Evolutionary conservation across 2,329 filamentous ascomycete species (phyloP).

Genomic region (Trichoderma arundinaceum): DNA sequence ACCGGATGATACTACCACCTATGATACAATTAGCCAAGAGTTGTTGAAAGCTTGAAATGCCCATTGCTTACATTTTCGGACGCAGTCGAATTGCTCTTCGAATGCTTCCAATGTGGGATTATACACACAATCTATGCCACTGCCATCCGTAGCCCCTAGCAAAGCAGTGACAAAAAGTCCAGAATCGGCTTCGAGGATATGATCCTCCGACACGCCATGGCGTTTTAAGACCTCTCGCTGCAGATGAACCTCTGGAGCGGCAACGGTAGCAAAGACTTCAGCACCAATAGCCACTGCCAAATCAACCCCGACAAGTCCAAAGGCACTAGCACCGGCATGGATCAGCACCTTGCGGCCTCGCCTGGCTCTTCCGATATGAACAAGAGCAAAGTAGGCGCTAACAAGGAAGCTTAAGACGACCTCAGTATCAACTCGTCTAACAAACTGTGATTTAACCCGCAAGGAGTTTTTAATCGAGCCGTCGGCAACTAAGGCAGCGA

Average conservation of each 20-base stretch:
- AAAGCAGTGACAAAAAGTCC: slow-evolving; percentile 45
- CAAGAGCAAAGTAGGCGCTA: slow-evolving; percentile 52
- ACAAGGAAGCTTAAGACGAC: slow-evolving; percentile 48
- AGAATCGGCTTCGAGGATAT: slow-evolving; percentile 48
- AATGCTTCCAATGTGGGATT: slow-evolving; percentile 50
- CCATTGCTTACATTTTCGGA: slow-evolving; percentile 44
- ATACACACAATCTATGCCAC: slow-evolving; percentile 52
- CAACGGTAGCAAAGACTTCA: slow-evolving; percentile 51
- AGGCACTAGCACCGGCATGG: slow-evolving; percentile 51
- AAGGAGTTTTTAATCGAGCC: slow-evolving; percentile 47
- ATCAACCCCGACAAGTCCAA: slow-evolving; percentile 52
- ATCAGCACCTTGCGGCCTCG: slow-evolving; percentile 48
- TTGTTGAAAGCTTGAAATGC: neutral
- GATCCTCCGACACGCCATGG: slow-evolving; percentile 44
- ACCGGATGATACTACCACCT: slow-evolving; percentile 46
- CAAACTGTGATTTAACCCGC: slow-evolving; percentile 46
- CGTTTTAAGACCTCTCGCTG: slow-evolving; percentile 48
- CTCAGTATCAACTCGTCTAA: slow-evolving; percentile 39
- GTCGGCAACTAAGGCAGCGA: slow-evolving; percentile 47
- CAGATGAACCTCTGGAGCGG: slow-evolving; percentile 37
- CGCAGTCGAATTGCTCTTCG: slow-evolving; percentile 44
- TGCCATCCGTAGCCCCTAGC: slow-evolving; percentile 41
- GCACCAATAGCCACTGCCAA: slow-evolving; percentile 48
- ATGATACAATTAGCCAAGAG: neutral
- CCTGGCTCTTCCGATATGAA: slow-evolving; percentile 40